Base-by-base conservation (phyloP, 108 stramenopile species). In the Cyclotella cryptica region DNA sequence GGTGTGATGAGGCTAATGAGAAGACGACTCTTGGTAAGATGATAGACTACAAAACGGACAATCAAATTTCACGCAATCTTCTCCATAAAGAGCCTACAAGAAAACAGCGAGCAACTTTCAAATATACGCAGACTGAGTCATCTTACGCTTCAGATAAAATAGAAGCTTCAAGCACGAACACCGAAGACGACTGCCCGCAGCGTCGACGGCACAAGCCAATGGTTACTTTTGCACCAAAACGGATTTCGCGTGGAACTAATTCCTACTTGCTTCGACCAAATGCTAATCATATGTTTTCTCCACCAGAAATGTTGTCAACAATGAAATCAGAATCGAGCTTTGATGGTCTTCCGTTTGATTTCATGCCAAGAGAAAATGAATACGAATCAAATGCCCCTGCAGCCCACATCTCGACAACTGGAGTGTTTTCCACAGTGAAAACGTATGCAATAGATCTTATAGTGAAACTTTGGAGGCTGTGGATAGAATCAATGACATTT, bases 301-400 rank as follows among this genome's bases (percentile, higher is more conserved):
- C 3, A 19, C 29, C 8, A 18, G 17, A 19, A 40, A 4, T 39
- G 19, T 17, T 19, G 19, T 3, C 17, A 51, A 0, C 24, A 18
- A 67, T 67, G 44, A 51, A 18, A n/a, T 44, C 7, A 7, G 27
- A 19, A 24, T 58, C 57, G 28, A 27, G 13, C 3, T n/a, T 39
- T 28, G n/a, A 29, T 62, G 61, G 61, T 15, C 39, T 62, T 58
- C 70, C 43, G 58, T 43, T 57, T 29, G 49, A 58, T 45, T 29
- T 11, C 43, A 46, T 71, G 27, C 10, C 69, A 4, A 41, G 13
- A n/a, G 39, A 40, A 28, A 21, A 19, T 21, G 15, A 53, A 53
- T 18, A 7, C 1, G 14, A 54, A 10, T 3, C 10, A 28, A 30
- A 54, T 69, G 55, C 26, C 12, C 19, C 24, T 1, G 3, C 13